These are phyloP conservation scores for Curvularia hawaiiensis DNA, from an alignment of 2,329 filamentous ascomycete species.

Conservation along the genomic window DNA sequence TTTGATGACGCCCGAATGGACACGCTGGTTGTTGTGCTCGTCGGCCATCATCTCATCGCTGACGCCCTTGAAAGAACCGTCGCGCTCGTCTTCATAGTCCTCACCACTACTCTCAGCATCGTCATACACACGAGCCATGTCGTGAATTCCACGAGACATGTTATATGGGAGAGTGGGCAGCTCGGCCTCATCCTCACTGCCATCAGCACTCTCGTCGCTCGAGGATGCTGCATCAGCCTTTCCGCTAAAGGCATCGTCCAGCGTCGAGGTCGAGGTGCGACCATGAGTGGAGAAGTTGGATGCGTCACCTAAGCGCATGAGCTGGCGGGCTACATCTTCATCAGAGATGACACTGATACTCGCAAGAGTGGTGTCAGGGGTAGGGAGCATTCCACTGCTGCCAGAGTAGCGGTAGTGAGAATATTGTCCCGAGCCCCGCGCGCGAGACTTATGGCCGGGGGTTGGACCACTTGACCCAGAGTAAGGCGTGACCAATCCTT, in stretches of 20 bases:
- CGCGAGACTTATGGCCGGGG: constrained; percentile 43
- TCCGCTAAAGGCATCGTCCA: constrained; percentile 92
- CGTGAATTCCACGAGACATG: constrained; percentile 25
- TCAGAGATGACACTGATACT: constrained; percentile 82
- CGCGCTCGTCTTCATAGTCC: constrained; percentile 59
- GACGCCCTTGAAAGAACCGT: constrained; percentile 60
- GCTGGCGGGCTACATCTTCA: constrained; percentile 94
- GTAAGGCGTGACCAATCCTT: constrained; percentile 46
- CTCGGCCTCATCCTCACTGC: constrained; percentile 63
- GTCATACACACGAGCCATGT: constrained; percentile 53
- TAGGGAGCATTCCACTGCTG: constrained; percentile 73
- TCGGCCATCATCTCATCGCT: constrained; percentile 54
- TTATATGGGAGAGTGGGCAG: constrained; percentile 46
- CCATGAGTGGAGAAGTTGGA: constrained; percentile 87
- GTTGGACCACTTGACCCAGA: constrained; percentile 39
- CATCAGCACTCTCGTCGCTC: constrained; percentile 70
- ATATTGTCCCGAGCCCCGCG: constrained; percentile 46
- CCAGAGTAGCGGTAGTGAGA: constrained; percentile 49
- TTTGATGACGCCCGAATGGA: constrained; percentile 49
- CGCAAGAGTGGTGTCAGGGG: constrained; percentile 94
- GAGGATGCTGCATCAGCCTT: constrained; percentile 70
- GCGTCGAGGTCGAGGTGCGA: constrained; percentile 88
- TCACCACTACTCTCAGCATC: constrained; percentile 64
- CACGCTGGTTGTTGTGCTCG: constrained; percentile 46
- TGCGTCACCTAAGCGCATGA: constrained; percentile 94